Base-by-base conservation (phyloP, 305 asterid genomes). In the Fraxinus xanthoxyloides region DNA sequence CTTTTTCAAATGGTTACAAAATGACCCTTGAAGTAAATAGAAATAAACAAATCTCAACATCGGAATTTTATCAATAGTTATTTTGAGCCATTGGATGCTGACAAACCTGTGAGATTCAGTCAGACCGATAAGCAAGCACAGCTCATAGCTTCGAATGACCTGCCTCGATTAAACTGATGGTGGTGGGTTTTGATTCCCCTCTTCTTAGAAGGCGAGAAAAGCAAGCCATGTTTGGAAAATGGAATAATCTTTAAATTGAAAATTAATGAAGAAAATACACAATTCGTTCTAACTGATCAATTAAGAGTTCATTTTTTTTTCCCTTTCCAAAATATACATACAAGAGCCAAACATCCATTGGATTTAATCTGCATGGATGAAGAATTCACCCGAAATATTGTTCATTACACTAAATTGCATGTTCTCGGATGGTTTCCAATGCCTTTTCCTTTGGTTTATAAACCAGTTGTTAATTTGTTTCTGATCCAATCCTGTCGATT, bases 381-480 rank as follows among this genome's bases (percentile, higher is more conserved):
- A 90, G 85, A 89, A 89, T 77, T 92, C 95, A 15, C 90, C 93
- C 54, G 95, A 90, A 40, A 90, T 86, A 86, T 88, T 89, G 79
- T 90, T 96, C 94, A 96, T 94, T 80, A 94, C 89, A 24, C 98
- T 97, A 80, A 94, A 79, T 73, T 94, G 97, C 95, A 93, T 88
- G 48, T 89, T 89, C 84, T 93, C 97, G 7, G 98, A 90, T 5
- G 98, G 93, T 74, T 88, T 95, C 98, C 98, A 95, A 72, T 95
- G 97, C 15, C 98, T 80, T 79, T 95, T 95, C 91, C 98, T 89
- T 78, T 94, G 98, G 78, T 94, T 94, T 65, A 92, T 93, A 85
- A 94, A 94, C 98, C 98, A 94, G 76, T 94, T 94, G 85, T 91
- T 94, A 17, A 94, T 93, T 85, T 93, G 98, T 89, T 91, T 93